A percentile compares a stretch with the other conserved stretches of the same genome.
phyloP scores from a whole-genome alignment of 768 basidiomycete species.

The Mycena polygramma region DNA sequence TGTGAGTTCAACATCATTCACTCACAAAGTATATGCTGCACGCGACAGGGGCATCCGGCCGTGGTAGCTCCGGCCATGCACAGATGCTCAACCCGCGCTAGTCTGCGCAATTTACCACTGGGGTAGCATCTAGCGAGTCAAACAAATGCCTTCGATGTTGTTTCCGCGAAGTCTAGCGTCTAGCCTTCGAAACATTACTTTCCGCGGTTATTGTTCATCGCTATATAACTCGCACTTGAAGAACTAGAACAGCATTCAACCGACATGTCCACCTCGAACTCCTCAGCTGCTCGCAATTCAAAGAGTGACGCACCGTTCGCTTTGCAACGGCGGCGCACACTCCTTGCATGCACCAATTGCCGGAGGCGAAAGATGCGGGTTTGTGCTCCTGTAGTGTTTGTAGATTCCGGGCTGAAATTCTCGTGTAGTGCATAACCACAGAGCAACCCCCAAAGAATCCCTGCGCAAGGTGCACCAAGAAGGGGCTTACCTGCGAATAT shows the following conservation, averaged over 20 bases:
- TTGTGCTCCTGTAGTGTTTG: neutral
- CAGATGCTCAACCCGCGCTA: neutral
- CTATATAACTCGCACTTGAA: too few species aligned
- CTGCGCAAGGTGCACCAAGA: constrained; percentile 9
- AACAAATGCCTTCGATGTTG: neutral
- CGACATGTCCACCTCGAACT: constrained; percentile 3
- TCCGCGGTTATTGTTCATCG: too few species aligned
- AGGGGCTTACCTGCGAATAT: constrained; percentile 11
- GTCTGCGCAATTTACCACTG: neutral
- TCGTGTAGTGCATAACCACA: constrained; percentile 2
- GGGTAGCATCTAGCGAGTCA: neutral
- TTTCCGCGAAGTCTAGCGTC: neutral
- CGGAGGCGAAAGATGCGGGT: constrained; percentile 6
- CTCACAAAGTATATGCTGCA: neutral
- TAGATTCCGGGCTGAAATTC: neutral
- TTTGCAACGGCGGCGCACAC: constrained; percentile 1
- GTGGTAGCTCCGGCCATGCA: neutral
- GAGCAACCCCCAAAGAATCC: constrained; percentile 10
- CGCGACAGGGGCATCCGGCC: too few species aligned
- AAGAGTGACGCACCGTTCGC: neutral
- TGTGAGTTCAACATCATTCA: too few species aligned
- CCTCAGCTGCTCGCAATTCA: neutral
- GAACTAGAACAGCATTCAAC: neutral
- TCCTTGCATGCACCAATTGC: constrained; percentile 11
- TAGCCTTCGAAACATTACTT: too few species aligned